phyloP scores from a whole-genome alignment of 1,139 yeast species.

The Blastobotrys malaysiensis region DNA sequence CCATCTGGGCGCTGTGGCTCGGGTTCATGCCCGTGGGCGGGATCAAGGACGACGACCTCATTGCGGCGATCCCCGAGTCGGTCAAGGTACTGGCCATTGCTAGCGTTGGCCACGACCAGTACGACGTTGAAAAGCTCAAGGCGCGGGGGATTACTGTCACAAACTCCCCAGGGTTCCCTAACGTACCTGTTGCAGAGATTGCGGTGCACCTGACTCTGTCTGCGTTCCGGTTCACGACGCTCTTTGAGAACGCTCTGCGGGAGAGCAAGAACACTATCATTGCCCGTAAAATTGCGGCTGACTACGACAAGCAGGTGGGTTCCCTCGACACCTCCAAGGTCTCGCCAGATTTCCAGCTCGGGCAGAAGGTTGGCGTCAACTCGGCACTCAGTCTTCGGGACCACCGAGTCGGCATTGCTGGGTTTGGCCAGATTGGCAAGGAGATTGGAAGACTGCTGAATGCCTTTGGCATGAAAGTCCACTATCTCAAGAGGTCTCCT shows the following conservation, averaged over 20 bases:
- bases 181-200: slow-evolving; percentile 73
- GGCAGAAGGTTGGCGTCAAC: slow-evolving; percentile 14
- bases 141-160: slow-evolving; percentile 50
- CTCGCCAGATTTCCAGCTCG: slow-evolving; percentile 12
- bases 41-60: slow-evolving; percentile 33
- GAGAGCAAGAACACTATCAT: slow-evolving; percentile 39
- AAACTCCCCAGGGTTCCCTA: slow-evolving; percentile 49
- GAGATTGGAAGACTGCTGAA: slow-evolving; percentile 53
- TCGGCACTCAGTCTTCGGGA: slow-evolving; percentile 41
- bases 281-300: slow-evolving; percentile 33
- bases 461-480: slow-evolving; percentile 61
- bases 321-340: slow-evolving; percentile 36
- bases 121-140: slow-evolving; percentile 43
- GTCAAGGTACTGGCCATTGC: slow-evolving; percentile 58
- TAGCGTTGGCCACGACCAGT: slow-evolving; percentile 65
- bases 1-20: slow-evolving; percentile 24
- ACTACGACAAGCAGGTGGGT: slow-evolving; percentile 22
- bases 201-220: slow-evolving; percentile 57
- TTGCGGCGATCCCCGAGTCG: slow-evolving; percentile 47
- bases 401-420: slow-evolving; percentile 62
- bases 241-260: slow-evolving; percentile 44
- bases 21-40: slow-evolving; percentile 21
- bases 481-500: slow-evolving; percentile 54
- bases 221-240: slow-evolving; percentile 55
- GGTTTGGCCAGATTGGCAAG: slow-evolving; percentile 75